These are phyloP conservation scores for Porogramme epimiltina DNA, from an alignment of 1,284 basidiomycete species.

Conservation along the genomic window DNA sequence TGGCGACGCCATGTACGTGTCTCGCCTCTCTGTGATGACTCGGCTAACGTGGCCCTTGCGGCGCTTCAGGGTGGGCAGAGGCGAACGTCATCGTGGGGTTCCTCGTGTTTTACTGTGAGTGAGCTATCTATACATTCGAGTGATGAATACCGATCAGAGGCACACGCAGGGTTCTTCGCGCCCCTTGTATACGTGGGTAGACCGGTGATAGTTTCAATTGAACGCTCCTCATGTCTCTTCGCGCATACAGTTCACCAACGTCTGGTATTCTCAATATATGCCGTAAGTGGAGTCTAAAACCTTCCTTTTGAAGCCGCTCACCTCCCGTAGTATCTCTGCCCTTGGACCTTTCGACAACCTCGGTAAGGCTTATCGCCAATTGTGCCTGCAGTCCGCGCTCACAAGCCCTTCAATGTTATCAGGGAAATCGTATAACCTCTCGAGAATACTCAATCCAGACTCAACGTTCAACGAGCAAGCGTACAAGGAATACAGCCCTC, in stretches of 20 bases:
- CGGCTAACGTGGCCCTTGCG: neutral
- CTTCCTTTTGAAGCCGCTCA: neutral
- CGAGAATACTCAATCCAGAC: conserved; percentile 60
- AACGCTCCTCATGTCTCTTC: neutral
- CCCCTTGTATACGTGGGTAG: conserved; percentile 58
- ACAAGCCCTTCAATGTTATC: neutral
- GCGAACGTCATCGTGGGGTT: conserved; percentile 85
- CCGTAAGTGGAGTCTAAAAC: conserved; percentile 23
- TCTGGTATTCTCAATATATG: conserved; percentile 60
- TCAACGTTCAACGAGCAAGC: conserved; percentile 61
- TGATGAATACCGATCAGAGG: neutral
- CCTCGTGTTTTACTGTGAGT: conserved; percentile 66
- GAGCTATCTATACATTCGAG: neutral
- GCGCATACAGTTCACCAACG: conserved; percentile 53
- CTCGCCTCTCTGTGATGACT: neutral
- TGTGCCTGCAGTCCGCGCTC: neutral
- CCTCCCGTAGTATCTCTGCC: conserved; percentile 47
- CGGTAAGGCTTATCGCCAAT: conserved; percentile 37
- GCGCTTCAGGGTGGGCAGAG: conserved; percentile 59
- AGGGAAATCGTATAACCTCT: conserved; percentile 62
- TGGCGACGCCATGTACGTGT: conserved; percentile 35
- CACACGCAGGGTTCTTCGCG: conserved; percentile 55
- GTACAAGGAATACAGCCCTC: conserved; percentile 81
- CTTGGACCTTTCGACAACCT: conserved; percentile 61
- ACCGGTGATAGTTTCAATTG: neutral